These are phyloP conservation scores for Sordariomycetes sp. DNA, from an alignment of 2,329 filamentous ascomycete genomes.

Conservation along the genomic window DNA sequence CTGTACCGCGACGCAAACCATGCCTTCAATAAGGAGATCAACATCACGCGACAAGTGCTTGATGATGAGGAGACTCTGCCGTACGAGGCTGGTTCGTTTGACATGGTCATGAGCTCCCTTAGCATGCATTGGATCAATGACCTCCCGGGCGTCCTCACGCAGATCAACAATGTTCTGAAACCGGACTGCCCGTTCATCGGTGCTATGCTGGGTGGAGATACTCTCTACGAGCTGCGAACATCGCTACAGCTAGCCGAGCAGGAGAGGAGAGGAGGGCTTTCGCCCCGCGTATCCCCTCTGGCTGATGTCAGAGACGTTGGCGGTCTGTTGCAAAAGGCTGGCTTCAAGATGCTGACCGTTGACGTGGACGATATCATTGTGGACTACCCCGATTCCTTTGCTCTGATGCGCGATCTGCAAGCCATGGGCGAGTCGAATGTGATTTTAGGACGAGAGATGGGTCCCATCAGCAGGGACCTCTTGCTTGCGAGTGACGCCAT, in stretches of 20 bases:
- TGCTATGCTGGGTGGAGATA: constrained; percentile 94
- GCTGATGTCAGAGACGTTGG: constrained; percentile 90
- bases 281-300: constrained; percentile 81
- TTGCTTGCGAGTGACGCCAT: constrained; percentile 82
- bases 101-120: constrained; percentile 81
- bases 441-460: constrained; percentile 74
- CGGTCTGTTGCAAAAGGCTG: constrained; percentile 73
- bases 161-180: constrained; percentile 81
- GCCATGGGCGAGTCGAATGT: constrained; percentile 95
- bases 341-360: constrained; percentile 93
- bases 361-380: constrained; percentile 97
- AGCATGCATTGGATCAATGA: constrained; percentile 98
- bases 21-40: constrained; percentile 65
- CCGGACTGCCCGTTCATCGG: constrained; percentile 88
- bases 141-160: constrained; percentile 71
- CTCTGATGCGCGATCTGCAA: constrained; percentile 88
- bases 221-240: constrained; percentile 85
- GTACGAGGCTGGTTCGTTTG: constrained; percentile 69
- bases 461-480: constrained; percentile 70
- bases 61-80: constrained; percentile 65
- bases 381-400: constrained; percentile 83
- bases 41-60: constrained; percentile 68
- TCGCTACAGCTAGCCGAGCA: constrained; percentile 88
- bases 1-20: constrained; percentile 71
- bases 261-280: constrained; percentile 84